phyloP scores from a whole-genome alignment of 2,329 filamentous ascomycete species.

The Microsporum audouinii region DNA sequence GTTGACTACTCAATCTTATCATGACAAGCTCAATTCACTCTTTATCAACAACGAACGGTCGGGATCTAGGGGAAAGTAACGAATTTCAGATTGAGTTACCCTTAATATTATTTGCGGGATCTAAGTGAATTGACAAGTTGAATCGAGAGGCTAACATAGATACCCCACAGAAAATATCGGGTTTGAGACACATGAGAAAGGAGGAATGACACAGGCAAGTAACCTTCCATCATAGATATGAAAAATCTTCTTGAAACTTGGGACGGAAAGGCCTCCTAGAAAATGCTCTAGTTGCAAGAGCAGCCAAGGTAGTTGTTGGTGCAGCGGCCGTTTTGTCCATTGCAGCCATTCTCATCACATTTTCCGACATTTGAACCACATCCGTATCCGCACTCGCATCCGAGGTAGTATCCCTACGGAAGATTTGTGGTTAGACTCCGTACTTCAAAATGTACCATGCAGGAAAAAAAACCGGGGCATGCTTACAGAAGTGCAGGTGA shows the following conservation, averaged over 20 bases:
- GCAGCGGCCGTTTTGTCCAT: conserved; percentile 9
- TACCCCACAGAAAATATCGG: not conserved
- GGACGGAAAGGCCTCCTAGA: not conserved
- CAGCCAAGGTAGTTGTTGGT: conserved; percentile 11
- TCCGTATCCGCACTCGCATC: conserved; percentile 10
- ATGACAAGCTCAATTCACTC: not conserved
- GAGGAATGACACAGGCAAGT: not conserved
- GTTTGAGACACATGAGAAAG: not conserved
- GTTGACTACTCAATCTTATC: no score
- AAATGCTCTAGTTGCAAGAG: conserved; percentile 2
- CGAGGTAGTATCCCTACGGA: conserved; percentile 9
- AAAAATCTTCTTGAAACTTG: not conserved
- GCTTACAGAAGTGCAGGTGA: conserved; percentile 11
- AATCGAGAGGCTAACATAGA: not conserved
- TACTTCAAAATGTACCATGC: not conserved
- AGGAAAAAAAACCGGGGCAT: not conserved
- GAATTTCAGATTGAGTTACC: not conserved
- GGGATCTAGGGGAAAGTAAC: not conserved
- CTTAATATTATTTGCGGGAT: not conserved
- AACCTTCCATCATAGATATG: not conserved
- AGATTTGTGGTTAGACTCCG: not conserved
- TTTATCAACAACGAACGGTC: not conserved
- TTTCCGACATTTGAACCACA: conserved; percentile 8
- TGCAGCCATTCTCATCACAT: conserved; percentile 11
- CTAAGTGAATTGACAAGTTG: not conserved